Evolutionary conservation across 179 eudicot species (phyloP), one percentile per base, ranked within the genome.

Genomic region (Actinidia chinensis): DNA sequence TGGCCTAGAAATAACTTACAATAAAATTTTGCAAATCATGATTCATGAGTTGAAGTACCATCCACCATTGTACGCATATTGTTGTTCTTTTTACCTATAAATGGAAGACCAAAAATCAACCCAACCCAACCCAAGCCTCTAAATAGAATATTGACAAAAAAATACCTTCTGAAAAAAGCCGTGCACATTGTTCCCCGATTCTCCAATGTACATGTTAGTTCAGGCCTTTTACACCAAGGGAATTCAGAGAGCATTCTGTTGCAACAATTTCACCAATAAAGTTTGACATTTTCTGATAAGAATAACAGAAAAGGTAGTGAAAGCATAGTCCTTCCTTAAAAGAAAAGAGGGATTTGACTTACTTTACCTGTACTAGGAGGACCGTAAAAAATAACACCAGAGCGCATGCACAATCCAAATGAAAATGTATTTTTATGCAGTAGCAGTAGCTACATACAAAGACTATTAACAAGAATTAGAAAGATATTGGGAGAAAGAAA

Each of bases 301-400:
- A 72, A 73, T 56, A 59, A 61, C 73, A 78, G 58, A 25, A 54
- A 65, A 59, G 52, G 73, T 73, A 17, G 75, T 52, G 54, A 73
- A 28, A 78, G 25, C n/a, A 78, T 23, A 22, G 42, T 60, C 61
- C 72, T 71, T 13, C 25, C 25, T 61, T 28, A 20, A n/a, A 44
- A 43, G 36, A 43, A 72, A 14, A 54, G n/a, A 78, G 0, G 68
- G 69, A 40, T 73, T 58, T 79, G 47, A 44, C 84, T 81, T 82
- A 95, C 99, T 88, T 95, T 95, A 72, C 99, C 99, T 17, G 99
- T 95, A 70, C 99, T 98, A 50, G 99, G 99, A 76, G 99, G 99
- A 77, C 99, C 99, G 86, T 95, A 95, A 63, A 95, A 92, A 87
- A 95, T 98, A 82, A 95, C 98, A 58, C 98, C 99, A 74, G 99